These are phyloP conservation scores for Linanthus parryae DNA, from an alignment of 148 eudicot species.

Conservation along the genomic window DNA sequence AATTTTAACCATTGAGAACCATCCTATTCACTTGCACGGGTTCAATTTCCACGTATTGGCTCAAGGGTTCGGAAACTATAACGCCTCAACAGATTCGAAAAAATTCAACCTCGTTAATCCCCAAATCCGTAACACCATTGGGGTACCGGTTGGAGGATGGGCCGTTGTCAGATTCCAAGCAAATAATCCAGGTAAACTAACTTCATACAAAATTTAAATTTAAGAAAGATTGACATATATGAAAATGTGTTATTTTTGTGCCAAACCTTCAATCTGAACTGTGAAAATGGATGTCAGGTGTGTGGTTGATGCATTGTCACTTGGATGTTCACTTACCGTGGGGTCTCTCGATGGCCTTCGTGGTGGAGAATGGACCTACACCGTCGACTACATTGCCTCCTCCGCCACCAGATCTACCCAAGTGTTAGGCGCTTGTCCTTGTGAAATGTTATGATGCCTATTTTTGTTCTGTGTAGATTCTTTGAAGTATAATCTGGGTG, in stretches of 20 bases:
- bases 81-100: slow-evolving; percentile 18
- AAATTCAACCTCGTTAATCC: slow-evolving; percentile 60
- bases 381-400: slow-evolving; percentile 27
- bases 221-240: too few species aligned
- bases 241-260: too few species aligned
- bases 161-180: slow-evolving; percentile 51
- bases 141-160: slow-evolving; percentile 72
- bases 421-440: slow-evolving; percentile 17
- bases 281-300: slow-evolving; percentile 16
- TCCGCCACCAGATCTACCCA: slow-evolving; percentile 32
- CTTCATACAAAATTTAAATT: too few species aligned
- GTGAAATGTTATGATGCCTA: too few species aligned
- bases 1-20: slow-evolving; percentile 42
- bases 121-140: slow-evolving; percentile 57
- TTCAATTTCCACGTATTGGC: slow-evolving; percentile 60
- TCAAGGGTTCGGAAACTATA: slow-evolving; percentile 63
- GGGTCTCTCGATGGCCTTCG: slow-evolving; percentile 29
- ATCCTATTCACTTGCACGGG: slow-evolving; percentile 80
- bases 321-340: slow-evolving; percentile 36
- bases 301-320: slow-evolving; percentile 35
- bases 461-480: too few species aligned
- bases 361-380: slow-evolving; percentile 32
- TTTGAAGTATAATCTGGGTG: too few species aligned
- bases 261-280: too few species aligned
- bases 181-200: slow-evolving; percentile 48